Evolutionary conservation across 139 green algal genomes (phyloP), one percentile per base, ranked within the genome.

Genomic region (Microglena sp.): DNA sequence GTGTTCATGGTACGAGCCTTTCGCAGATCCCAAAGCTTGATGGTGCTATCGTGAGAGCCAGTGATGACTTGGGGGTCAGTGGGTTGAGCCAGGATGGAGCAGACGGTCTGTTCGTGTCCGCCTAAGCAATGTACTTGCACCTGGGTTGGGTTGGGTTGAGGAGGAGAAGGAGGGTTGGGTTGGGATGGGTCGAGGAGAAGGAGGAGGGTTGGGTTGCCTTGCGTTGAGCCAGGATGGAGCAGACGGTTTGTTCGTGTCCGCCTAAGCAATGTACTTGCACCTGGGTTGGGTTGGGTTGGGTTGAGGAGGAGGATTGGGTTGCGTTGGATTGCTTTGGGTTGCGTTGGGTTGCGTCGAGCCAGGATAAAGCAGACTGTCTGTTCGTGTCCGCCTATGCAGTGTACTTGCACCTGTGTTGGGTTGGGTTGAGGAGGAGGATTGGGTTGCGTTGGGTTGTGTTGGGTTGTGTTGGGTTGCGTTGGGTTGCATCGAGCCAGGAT

Each of bases 31-130:
- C 83, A 91, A 53, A 89, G 29, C 45, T 77, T 75, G 22, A 89
- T 68, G 21, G 35, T 73, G 15, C 66, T 67, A 34, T 91, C 85
- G 43, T 85, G 68, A 1, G 73, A 75, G 15, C 40, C 72, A 3
- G 86, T 97, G 71, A 99, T 89, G 24, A 98, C 80, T 81, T 96
- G 87, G n/a, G n/a, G n/a, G n/a, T n/a, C n/a, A n/a, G n/a, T n/a
- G n/a, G n/a, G 62, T 68, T 96, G 84, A 0, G 87, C 77, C 15
- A 97, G 71, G 62, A 99, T 86, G 26, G 81, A 83, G 55, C 82
- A 83, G 36, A 99, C 93, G 0, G 90, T 98, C 78, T 95, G 90
- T 54, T 95, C 87, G 73, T 99, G 94, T 3, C 94, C 94, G 4
- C 75, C 71, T 44, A 99, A 79, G 58, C 81, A 87, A 68, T 89